These are phyloP conservation scores for Coprinopsis strossmayeri DNA, from an alignment of 768 basidiomycete genomes.

Conservation along the genomic window DNA sequence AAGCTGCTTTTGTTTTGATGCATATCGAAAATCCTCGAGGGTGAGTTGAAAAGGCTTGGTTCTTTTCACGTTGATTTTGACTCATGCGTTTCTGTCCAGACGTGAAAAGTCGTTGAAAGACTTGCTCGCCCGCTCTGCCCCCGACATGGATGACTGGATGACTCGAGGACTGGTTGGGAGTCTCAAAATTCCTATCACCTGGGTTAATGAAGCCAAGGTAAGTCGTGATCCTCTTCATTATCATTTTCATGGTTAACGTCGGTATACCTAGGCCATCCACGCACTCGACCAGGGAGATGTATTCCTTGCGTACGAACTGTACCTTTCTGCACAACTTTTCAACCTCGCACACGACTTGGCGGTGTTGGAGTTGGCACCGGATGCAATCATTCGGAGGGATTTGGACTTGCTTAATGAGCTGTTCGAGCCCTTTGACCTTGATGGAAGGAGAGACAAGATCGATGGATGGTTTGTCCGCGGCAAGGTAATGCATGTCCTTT, in stretches of 20 bases:
- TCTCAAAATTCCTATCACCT: slow-evolving; percentile 73
- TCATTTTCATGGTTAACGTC: background rate
- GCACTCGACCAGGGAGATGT: slow-evolving; percentile 54
- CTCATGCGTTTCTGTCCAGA: slow-evolving; percentile 32
- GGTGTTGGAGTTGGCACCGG: slow-evolving; percentile 82
- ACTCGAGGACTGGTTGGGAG: slow-evolving; percentile 65
- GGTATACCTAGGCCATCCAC: slow-evolving; percentile 50
- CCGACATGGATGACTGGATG: slow-evolving; percentile 66
- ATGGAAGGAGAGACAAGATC: slow-evolving; percentile 39
- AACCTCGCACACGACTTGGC: slow-evolving; percentile 79
- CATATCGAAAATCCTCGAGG: slow-evolving; percentile 78
- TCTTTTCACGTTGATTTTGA: slow-evolving; percentile 8
- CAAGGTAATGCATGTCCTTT: slow-evolving; percentile 45
- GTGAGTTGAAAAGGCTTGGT: slow-evolving; percentile 56
- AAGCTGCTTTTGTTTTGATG: slow-evolving; percentile 83
- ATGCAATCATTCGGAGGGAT: slow-evolving; percentile 71
- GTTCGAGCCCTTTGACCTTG: slow-evolving; percentile 52
- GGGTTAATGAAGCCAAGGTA: slow-evolving; percentile 91
- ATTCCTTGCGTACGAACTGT: slow-evolving; percentile 72
- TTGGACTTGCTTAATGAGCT: slow-evolving; percentile 57
- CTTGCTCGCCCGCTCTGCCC: slow-evolving; percentile 64
- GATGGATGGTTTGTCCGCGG: slow-evolving; percentile 81
- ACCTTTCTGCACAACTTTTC: slow-evolving; percentile 62
- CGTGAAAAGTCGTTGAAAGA: slow-evolving; percentile 80
- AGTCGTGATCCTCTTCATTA: slow-evolving; percentile 7